Evolutionary conservation across 306 rosid genomes (phyloP).

Genomic region (Cicer cuneatum): DNA sequence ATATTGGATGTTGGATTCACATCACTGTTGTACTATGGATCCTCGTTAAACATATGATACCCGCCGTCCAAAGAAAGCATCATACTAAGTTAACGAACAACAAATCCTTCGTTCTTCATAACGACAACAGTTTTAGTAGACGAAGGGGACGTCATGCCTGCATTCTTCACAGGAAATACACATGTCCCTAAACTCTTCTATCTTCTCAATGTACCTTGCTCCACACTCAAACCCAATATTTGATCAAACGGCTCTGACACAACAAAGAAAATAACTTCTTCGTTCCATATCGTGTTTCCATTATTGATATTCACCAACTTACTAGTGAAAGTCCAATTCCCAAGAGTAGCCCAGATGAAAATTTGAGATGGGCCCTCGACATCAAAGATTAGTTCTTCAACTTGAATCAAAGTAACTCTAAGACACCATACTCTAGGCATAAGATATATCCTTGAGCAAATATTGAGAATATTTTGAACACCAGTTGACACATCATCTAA

Average conservation of each 20-base stretch:
- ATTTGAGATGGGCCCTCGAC: conserved; percentile 33
- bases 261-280: conserved; percentile 46
- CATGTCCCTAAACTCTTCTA: conserved; percentile 44
- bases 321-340: conserved; percentile 36
- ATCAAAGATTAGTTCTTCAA: conserved; percentile 34
- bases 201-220: conserved; percentile 32
- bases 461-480: conserved; percentile 1
- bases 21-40: conserved; percentile 45
- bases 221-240: conserved; percentile 38
- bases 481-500: conserved; percentile 3
- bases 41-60: conserved; percentile 60
- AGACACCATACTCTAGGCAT: conserved; percentile 50
- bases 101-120: conserved; percentile 19
- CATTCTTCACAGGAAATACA: conserved; percentile 37
- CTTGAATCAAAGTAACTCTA: conserved; percentile 44
- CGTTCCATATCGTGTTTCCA: conserved; percentile 51
- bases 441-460: conserved; percentile 38
- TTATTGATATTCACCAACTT: conserved; percentile 29
- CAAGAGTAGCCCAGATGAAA: conserved; percentile 47
- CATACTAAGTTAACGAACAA: conserved; percentile 45
- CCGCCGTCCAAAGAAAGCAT: conserved; percentile 54
- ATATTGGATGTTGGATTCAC: conserved; percentile 37
- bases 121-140: neutral
- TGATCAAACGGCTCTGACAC: conserved; percentile 57
- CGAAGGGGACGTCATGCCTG: conserved; percentile 20